phyloP scores from a whole-genome alignment of 139 green algal genomes.

The Haematococcus sp. region DNA sequence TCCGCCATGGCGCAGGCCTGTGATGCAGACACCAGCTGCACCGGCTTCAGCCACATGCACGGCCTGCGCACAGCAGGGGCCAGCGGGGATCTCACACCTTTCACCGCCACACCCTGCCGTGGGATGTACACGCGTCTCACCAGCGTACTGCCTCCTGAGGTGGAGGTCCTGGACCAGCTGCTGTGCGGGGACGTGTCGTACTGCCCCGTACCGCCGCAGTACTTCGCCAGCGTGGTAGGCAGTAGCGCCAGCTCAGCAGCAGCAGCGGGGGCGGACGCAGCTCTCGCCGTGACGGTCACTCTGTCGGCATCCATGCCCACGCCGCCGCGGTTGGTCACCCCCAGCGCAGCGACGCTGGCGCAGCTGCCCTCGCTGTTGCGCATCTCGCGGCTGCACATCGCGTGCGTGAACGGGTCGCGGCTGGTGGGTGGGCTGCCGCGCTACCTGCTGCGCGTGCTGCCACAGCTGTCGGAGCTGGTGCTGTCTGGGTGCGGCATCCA shows the following conservation, averaged over 20 bases:
- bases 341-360: neutral
- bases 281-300: conserved; percentile 7
- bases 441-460: conserved; percentile 10
- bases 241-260: neutral
- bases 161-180: conserved; percentile 32
- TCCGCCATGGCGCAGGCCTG: conserved; percentile 1
- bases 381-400: conserved; percentile 13
- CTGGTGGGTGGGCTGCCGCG: conserved; percentile 27
- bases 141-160: neutral
- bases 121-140: conserved; percentile 19
- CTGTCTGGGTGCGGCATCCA: neutral
- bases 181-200: conserved; percentile 30
- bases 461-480: conserved; percentile 27
- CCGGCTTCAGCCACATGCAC: conserved; percentile 35
- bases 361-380: conserved; percentile 9
- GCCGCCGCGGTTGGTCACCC: conserved; percentile 3
- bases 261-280: neutral
- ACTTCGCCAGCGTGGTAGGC: conserved; percentile 7
- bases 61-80: conserved; percentile 9
- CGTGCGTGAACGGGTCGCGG: neutral
- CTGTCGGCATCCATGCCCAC: neutral
- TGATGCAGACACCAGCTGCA: conserved; percentile 9
- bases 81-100: neutral
- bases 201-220: conserved; percentile 17
- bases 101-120: conserved; percentile 26